Percentiles rank a stretch among this genome's conserved stretches.
Conservation (phyloP, 2,329 filamentous ascomycete species). For the Cryphonectria nitschkei region DNA sequence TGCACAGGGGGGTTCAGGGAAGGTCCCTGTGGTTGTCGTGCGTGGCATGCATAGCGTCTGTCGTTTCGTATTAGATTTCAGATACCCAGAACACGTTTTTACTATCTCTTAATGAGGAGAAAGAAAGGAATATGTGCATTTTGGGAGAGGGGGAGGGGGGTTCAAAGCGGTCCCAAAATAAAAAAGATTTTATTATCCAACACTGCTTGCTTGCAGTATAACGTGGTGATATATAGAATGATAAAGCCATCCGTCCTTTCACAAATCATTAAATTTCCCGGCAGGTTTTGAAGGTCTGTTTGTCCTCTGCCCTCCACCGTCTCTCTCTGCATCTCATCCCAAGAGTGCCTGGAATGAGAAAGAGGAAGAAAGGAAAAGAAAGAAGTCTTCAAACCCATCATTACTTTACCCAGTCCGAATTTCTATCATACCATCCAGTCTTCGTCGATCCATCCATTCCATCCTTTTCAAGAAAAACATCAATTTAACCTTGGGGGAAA, state of each 20-base stretch:
- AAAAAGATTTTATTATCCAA: conserved; percentile 9
- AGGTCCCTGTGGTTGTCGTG: background rate
- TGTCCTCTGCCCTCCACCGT: background rate
- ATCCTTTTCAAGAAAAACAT: too few species aligned
- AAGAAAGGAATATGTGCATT: background rate
- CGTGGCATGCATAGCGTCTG: background rate
- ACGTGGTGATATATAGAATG: background rate
- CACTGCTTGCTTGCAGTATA: conserved; percentile 21
- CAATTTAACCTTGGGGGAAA: too few species aligned
- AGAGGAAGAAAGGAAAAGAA: too few species aligned
- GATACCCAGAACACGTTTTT: conserved; percentile 8
- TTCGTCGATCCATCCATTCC: too few species aligned
- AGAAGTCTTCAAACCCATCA: background rate
- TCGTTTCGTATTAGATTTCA: background rate
- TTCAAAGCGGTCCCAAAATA: background rate
- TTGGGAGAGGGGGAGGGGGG: too few species aligned
- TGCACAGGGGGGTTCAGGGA: background rate
- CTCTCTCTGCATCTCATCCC: background rate
- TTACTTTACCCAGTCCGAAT: background rate
- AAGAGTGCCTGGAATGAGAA: background rate
- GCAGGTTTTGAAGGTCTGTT: background rate
- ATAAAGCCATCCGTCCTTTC: background rate
- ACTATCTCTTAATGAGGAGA: background rate
- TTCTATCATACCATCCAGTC: background rate
- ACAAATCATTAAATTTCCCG: background rate